Evolutionary conservation across 164 flowering plant species (phyloP).

Genomic region (Vitis rotundifolia): DNA sequence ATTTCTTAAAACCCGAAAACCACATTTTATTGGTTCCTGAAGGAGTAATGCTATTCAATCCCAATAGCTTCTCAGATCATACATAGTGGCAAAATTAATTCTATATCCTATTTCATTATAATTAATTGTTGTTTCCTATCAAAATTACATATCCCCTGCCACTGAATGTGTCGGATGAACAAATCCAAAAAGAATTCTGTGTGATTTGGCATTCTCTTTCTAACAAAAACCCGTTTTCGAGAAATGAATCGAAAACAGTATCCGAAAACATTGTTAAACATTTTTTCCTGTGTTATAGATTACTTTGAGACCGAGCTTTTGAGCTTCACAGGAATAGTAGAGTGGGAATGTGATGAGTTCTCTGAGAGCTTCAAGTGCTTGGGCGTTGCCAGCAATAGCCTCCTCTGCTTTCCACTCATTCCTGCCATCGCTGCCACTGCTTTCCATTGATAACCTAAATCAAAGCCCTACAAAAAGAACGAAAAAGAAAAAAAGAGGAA

Average conservation of each 20-base stretch:
- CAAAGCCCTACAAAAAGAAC: background rate
- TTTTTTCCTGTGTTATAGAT: background rate
- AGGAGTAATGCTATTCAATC: too few species aligned
- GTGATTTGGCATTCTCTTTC: too few species aligned
- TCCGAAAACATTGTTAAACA: background rate
- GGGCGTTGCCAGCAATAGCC: slow-evolving; percentile 69
- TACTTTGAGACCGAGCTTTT: slow-evolving; percentile 72
- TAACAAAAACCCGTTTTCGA: too few species aligned
- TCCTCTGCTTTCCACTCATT: slow-evolving; percentile 68
- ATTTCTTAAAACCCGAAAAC: too few species aligned
- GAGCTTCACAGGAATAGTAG: slow-evolving; percentile 47
- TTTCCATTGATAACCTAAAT: slow-evolving; percentile 9
- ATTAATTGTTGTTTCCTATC: too few species aligned
- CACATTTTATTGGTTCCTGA: too few species aligned
- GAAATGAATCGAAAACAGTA: background rate
- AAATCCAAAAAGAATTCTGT: background rate
- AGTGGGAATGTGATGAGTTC: slow-evolving; percentile 76
- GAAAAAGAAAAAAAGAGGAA: background rate
- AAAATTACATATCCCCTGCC: too few species aligned
- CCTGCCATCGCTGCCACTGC: slow-evolving; percentile 9
- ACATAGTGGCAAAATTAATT: too few species aligned
- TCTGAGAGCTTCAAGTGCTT: slow-evolving; percentile 76
- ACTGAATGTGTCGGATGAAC: too few species aligned
- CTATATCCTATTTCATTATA: too few species aligned
- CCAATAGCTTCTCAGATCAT: too few species aligned